Conservation (phyloP, 306 rosid genomes). For the Carpinus viminea region DNA sequence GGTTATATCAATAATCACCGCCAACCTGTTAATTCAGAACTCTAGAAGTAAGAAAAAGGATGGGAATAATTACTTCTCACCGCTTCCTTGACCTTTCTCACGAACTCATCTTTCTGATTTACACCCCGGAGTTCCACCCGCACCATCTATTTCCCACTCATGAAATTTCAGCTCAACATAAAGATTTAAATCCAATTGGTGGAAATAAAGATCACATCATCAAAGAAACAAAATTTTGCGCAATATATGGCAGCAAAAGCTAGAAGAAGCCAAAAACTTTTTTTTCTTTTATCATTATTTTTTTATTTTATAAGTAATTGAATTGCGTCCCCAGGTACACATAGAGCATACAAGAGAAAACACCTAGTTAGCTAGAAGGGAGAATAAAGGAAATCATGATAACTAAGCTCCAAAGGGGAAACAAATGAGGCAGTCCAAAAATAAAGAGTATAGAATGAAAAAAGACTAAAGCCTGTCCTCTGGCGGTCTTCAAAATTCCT, state of each 20-base stretch:
- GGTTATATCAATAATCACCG: constrained; percentile 9
- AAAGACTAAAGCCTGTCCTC: too few relatives aligned
- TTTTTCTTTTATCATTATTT: too few relatives aligned
- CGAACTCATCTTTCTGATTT: constrained; percentile 55
- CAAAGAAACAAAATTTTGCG: neutral
- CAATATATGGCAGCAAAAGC: neutral
- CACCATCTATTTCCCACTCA: constrained; percentile 52
- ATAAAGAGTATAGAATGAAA: too few relatives aligned
- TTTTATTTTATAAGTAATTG: too few relatives aligned
- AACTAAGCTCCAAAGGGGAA: too few relatives aligned
- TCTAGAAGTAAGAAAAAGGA: constrained; percentile 16
- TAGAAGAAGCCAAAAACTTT: neutral
- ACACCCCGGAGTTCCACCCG: constrained; percentile 63
- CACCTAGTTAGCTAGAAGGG: too few relatives aligned
- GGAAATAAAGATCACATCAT: neutral
- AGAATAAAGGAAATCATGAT: too few relatives aligned
- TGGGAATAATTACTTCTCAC: constrained; percentile 51
- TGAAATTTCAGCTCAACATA: constrained; percentile 20
- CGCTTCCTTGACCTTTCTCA: constrained; percentile 58
- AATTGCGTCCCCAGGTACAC: too few relatives aligned
- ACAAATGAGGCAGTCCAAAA: too few relatives aligned
- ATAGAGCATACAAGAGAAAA: too few relatives aligned
- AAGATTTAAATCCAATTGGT: neutral
- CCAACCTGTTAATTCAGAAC: neutral
- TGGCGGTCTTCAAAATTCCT: too few relatives aligned